Percentiles rank a stretch among this genome's conserved stretches.
Evolutionary conservation across 2,329 filamentous ascomycete species (phyloP).

Genomic region (Aureobasidium uvarum): DNA sequence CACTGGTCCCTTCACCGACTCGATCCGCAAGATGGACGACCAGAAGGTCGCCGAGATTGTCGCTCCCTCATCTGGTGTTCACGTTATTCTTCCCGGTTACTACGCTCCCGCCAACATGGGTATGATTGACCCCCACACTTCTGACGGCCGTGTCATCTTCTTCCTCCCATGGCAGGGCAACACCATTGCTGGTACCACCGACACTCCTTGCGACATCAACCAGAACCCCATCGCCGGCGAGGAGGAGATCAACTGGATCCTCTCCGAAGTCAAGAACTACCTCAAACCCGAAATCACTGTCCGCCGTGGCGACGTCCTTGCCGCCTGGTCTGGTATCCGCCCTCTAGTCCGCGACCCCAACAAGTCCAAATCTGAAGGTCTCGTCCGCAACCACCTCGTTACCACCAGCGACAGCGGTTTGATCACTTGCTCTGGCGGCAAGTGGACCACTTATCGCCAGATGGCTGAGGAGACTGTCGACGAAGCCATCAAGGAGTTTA

Average conservation of each 20-base stretch:
- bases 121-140: constrained; percentile 80
- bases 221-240: constrained; percentile 75
- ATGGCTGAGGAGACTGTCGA: constrained; percentile 92
- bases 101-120: constrained; percentile 85
- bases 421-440: constrained; percentile 81
- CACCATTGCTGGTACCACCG: constrained; percentile 86
- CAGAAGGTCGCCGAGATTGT: constrained; percentile 71
- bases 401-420: constrained; percentile 76
- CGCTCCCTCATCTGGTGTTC: constrained; percentile 79
- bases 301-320: constrained; percentile 80
- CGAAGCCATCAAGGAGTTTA: constrained; percentile 69
- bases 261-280: constrained; percentile 78
- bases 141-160: constrained; percentile 87
- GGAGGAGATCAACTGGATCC: constrained; percentile 83
- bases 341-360: constrained; percentile 84
- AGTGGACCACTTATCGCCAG: constrained; percentile 91
- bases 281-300: constrained; percentile 81
- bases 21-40: constrained; percentile 82
- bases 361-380: constrained; percentile 78
- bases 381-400: constrained; percentile 83
- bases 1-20: constrained; percentile 83
- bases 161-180: constrained; percentile 93
- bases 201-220: constrained; percentile 70
- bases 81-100: constrained; percentile 83
- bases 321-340: constrained; percentile 85